Evolutionary conservation across 2,329 filamentous ascomycete genomes (phyloP).

Genomic region (Dothiorella sarmentorum): DNA sequence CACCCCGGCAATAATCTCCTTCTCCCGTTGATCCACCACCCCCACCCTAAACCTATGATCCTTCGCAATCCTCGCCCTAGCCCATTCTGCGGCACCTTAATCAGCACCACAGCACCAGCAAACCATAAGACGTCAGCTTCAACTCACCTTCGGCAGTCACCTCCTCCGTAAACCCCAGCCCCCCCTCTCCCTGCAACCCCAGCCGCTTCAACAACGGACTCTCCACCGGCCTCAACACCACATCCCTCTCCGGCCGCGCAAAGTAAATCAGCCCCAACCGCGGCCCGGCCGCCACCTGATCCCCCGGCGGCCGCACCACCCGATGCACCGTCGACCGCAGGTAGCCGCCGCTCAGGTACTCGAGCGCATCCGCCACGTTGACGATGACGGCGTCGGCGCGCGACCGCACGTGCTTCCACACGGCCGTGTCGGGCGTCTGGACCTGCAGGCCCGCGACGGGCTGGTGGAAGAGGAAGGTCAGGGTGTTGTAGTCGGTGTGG

Average conservation of each 20-base stretch:
- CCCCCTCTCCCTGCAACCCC: conserved; percentile 19
- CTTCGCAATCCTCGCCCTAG: background rate
- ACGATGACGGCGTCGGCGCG: conserved; percentile 48
- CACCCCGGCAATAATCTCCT: background rate
- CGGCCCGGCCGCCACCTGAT: conserved; percentile 34
- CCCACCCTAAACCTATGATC: conserved; percentile 4
- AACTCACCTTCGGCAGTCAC: background rate
- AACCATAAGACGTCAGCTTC: background rate
- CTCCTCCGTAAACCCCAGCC: background rate
- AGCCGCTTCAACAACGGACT: conserved; percentile 27
- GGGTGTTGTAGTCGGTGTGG: conserved; percentile 49
- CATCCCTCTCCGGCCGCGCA: conserved; percentile 37
- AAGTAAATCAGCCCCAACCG: conserved; percentile 43
- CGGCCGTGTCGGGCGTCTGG: conserved; percentile 40
- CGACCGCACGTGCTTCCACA: conserved; percentile 47
- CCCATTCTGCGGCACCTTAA: background rate
- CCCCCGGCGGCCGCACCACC: conserved; percentile 31
- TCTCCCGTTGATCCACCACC: background rate
- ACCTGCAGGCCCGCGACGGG: conserved; percentile 49
- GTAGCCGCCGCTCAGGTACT: conserved; percentile 30
- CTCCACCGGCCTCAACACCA: conserved; percentile 36
- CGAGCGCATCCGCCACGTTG: conserved; percentile 47
- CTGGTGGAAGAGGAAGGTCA: conserved; percentile 48
- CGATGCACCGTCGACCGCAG: conserved; percentile 34
- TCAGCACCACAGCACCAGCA: background rate